Evolutionary conservation across 2,329 filamentous ascomycete species (phyloP).

Genomic region (Malbranchea cinnamomea): DNA sequence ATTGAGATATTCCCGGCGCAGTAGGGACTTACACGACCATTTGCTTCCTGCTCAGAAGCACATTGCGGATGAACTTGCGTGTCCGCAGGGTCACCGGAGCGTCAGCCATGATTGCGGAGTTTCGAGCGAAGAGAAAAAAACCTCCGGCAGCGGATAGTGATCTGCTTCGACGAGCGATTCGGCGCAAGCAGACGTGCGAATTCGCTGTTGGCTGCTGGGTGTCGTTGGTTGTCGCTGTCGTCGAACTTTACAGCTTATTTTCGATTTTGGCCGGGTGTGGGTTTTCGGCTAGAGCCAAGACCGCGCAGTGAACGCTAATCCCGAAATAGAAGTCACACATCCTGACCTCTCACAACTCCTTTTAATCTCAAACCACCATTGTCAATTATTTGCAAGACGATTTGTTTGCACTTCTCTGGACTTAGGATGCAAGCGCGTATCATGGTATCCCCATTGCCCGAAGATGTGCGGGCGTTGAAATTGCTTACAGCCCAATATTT

Average conservation of each 20-base stretch:
- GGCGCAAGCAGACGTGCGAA: constrained; percentile 11
- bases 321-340: constrained; percentile 10
- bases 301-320: constrained; percentile 19
- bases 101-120: constrained; percentile 70
- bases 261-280: constrained; percentile 28
- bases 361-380: too few relatives aligned
- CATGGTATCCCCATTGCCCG: constrained; percentile 6
- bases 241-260: constrained; percentile 18
- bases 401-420: too few relatives aligned
- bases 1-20: too few relatives aligned
- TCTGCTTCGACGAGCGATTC: constrained; percentile 16
- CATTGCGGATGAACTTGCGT: constrained; percentile 99
- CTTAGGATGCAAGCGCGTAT: too few relatives aligned
- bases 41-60: constrained; percentile 96
- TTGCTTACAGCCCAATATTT: constrained; percentile 54
- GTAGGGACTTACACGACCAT: constrained; percentile 99
- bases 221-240: constrained; percentile 19
- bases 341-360: too few relatives aligned
- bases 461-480: constrained; percentile 18
- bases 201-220: constrained; percentile 13
- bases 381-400: too few relatives aligned
- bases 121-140: constrained; percentile 14
- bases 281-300: constrained; percentile 25
- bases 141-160: constrained; percentile 11
- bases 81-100: constrained; percentile 72